A percentile compares a stretch with the other conserved stretches of the same genome.
phyloP scores from a whole-genome alignment of 2,329 filamentous ascomycete species.

The Colletotrichum navitas region DNA sequence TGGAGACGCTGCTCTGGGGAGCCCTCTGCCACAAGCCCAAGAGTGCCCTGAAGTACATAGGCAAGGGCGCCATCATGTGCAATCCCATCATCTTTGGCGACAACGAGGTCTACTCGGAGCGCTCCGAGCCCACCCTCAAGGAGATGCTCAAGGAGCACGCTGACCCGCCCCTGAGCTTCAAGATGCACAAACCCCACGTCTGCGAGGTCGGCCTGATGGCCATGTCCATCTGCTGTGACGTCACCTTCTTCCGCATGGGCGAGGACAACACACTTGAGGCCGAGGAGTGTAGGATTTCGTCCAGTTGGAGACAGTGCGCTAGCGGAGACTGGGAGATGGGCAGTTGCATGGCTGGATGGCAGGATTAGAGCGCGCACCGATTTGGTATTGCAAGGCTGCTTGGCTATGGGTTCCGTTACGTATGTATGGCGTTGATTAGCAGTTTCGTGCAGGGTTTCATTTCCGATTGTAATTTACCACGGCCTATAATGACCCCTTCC shows the following conservation, averaged over 20 bases:
- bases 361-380: conserved; percentile 14
- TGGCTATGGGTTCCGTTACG: not conserved
- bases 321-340: conserved; percentile 51
- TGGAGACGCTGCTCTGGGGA: conserved; percentile 55
- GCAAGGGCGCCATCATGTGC: conserved; percentile 54
- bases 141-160: conserved; percentile 47
- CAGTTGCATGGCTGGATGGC: conserved; percentile 41
- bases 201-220: conserved; percentile 56
- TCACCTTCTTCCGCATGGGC: conserved; percentile 47
- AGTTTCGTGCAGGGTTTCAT: not conserved
- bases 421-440: conserved; percentile 18
- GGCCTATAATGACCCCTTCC: conserved; percentile 10
- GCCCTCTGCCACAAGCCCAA: conserved; percentile 54
- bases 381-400: not conserved
- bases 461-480: conserved; percentile 28
- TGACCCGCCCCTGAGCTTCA: conserved; percentile 48
- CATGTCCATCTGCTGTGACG: conserved; percentile 51
- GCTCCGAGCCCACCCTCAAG: conserved; percentile 48
- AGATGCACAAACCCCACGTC: conserved; percentile 51
- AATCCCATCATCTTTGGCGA: conserved; percentile 51
- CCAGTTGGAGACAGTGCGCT: conserved; percentile 53
- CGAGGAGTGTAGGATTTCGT: conserved; percentile 48
- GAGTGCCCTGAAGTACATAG: conserved; percentile 53
- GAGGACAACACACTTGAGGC: conserved; percentile 46
- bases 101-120: conserved; percentile 45